These are phyloP conservation scores for Podaxis sp. DNA, from an alignment of 768 basidiomycete species.

Conservation along the genomic window DNA sequence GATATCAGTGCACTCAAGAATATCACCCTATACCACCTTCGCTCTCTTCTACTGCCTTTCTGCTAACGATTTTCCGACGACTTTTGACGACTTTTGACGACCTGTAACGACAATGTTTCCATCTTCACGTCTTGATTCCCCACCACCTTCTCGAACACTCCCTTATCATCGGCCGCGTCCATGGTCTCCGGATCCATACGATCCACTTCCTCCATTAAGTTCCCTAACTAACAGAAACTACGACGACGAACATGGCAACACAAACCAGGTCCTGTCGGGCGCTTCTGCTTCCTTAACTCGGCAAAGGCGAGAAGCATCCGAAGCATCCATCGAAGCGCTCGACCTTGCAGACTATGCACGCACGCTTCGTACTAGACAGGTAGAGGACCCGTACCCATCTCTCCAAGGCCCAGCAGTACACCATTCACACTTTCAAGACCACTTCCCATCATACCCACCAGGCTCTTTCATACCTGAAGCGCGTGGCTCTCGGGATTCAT, in stretches of 20 bases:
- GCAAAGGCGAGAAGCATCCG: conserved; percentile 50
- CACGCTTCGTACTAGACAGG: conserved; percentile 42
- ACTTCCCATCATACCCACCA: conserved; percentile 26
- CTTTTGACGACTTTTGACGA: conserved; percentile 13
- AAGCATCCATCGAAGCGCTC: conserved; percentile 67
- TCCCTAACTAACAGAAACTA: conserved; percentile 13
- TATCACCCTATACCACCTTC: background rate
- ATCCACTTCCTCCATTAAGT: conserved; percentile 35
- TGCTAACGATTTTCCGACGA: conserved; percentile 5
- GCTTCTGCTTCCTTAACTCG: conserved; percentile 21
- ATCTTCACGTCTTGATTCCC: conserved; percentile 6
- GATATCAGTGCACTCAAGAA: conserved; percentile 6
- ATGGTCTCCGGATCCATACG: conserved; percentile 64
- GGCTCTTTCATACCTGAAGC: conserved; percentile 25
- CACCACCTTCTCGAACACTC: conserved; percentile 4
- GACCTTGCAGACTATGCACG: conserved; percentile 71
- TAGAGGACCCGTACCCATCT: conserved; percentile 33
- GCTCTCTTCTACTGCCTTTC: conserved; percentile 10
- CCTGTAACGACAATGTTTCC: conserved; percentile 8
- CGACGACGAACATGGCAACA: conserved; percentile 1
- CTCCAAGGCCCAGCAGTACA: conserved; percentile 18
- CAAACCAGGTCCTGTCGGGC: conserved; percentile 16
- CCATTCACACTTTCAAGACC: conserved; percentile 23
- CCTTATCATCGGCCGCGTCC: conserved; percentile 33
- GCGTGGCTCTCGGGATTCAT: conserved; percentile 23